phyloP scores from a whole-genome alignment of 208 protist genomes.

The Tritrichomonas foetus region DNA sequence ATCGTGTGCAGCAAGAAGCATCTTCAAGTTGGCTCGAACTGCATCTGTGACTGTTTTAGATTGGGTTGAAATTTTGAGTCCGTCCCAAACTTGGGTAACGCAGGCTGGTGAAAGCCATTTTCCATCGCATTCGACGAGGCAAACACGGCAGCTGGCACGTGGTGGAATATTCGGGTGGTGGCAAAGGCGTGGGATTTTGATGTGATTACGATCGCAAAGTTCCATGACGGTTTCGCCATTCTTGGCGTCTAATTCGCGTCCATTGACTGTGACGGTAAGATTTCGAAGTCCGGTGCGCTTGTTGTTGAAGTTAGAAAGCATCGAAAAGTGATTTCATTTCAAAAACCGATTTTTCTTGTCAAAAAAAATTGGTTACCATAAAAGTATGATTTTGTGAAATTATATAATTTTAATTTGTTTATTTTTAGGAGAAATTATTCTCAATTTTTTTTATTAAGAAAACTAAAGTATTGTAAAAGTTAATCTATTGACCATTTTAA shows the following conservation, averaged over 20 bases:
- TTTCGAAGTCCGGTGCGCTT: background rate
- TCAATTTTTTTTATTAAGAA: no score
- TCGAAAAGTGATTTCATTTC: no score
- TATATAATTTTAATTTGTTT: no score
- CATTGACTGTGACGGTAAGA: slow-evolving; percentile 29
- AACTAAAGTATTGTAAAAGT: no score
- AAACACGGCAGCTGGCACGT: background rate
- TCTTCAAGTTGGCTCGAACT: background rate
- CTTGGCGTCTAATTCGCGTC: background rate
- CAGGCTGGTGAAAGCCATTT: slow-evolving; percentile 30
- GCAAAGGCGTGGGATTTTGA: slow-evolving; percentile 27
- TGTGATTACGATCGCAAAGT: background rate
- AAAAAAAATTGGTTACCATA: no score
- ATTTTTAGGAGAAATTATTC: no score
- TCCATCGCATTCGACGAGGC: slow-evolving; percentile 14
- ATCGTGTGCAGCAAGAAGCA: background rate
- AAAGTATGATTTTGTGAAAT: no score
- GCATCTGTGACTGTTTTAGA: background rate
- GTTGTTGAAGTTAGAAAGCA: background rate
- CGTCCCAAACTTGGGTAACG: slow-evolving; percentile 11
- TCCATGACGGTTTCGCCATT: slow-evolving; percentile 33
- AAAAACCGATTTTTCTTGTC: no score
- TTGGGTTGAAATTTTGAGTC: background rate
- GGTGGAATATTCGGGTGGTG: background rate
- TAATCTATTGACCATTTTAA: no score